Evolutionary conservation across 2,329 filamentous ascomycete species (phyloP).

Genomic region (Fulvia fulva): DNA sequence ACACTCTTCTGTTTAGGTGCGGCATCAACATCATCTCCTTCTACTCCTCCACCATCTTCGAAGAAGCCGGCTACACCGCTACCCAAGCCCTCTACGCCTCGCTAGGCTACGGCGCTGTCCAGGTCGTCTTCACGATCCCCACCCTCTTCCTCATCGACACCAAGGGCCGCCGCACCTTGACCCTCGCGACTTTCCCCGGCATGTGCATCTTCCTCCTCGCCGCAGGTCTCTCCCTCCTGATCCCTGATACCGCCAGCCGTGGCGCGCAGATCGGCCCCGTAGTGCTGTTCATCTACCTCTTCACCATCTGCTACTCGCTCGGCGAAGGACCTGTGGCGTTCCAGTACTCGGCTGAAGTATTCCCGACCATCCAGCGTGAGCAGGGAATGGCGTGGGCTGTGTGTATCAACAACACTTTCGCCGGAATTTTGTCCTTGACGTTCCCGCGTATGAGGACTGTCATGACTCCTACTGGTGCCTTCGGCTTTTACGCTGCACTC

Average conservation of each 20-base stretch:
- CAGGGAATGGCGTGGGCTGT: conserved; percentile 50
- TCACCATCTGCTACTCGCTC: conserved; percentile 50
- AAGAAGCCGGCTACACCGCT: conserved; percentile 34
- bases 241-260: conserved; percentile 34
- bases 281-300: conserved; percentile 43
- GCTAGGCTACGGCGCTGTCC: conserved; percentile 44
- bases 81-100: conserved; percentile 39
- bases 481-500: conserved; percentile 56
- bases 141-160: conserved; percentile 46
- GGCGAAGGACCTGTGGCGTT: conserved; percentile 42
- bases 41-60: conserved; percentile 37
- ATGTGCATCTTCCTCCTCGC: conserved; percentile 51
- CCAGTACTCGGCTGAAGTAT: conserved; percentile 44
- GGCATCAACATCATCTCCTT: conserved; percentile 30
- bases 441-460: conserved; percentile 48
- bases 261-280: conserved; percentile 12
- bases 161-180: conserved; percentile 42
- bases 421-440: conserved; percentile 36
- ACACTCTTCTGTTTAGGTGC: too few relatives aligned
- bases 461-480: conserved; percentile 51
- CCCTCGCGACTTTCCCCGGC: conserved; percentile 41
- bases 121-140: conserved; percentile 45
- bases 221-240: conserved; percentile 41
- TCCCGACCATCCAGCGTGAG: conserved; percentile 45
- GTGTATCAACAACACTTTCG: conserved; percentile 53